Percentiles rank a stretch among this genome's conserved stretches.
phyloP scores from a whole-genome alignment of 768 basidiomycete genomes.

The Lactarius hengduanensis region DNA sequence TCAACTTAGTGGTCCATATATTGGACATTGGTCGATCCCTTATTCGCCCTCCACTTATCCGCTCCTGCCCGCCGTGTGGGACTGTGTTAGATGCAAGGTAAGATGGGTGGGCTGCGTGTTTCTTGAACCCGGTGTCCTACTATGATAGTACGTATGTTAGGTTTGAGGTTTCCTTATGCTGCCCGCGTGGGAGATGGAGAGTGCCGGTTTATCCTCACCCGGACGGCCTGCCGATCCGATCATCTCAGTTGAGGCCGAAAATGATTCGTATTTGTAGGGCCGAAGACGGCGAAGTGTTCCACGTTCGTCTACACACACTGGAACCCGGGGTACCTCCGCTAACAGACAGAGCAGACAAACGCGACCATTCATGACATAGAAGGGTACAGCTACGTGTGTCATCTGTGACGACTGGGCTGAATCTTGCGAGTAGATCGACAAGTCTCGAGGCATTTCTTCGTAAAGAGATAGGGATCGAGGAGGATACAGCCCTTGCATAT shows the following conservation, averaged over 20 bases:
- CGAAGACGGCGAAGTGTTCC: conserved; percentile 41
- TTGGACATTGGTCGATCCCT: no score
- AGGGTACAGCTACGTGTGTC: conserved; percentile 44
- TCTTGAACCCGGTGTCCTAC: no score
- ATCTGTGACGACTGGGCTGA: conserved; percentile 3
- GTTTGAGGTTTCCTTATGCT: no score
- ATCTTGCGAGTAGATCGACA: conserved; percentile 46
- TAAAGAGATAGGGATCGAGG: conserved; percentile 67
- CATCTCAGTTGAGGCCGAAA: neutral
- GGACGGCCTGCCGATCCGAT: neutral
- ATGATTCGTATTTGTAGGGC: conserved; percentile 43
- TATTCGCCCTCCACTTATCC: no score
- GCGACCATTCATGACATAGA: conserved; percentile 73
- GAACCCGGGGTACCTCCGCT: neutral
- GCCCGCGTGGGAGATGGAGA: neutral
- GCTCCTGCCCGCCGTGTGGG: no score
- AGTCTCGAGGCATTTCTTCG: conserved; percentile 68
- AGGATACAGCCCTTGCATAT: conserved; percentile 69
- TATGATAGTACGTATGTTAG: no score
- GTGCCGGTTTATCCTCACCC: neutral
- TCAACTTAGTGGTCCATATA: no score
- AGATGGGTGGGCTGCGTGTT: no score
- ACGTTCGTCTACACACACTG: conserved; percentile 29
- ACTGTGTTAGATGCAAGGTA: no score
- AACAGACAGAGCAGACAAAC: conserved; percentile 43